Conservation (phyloP, 345 rosid genomes). For the Cardiospermum halicacabum region DNA sequence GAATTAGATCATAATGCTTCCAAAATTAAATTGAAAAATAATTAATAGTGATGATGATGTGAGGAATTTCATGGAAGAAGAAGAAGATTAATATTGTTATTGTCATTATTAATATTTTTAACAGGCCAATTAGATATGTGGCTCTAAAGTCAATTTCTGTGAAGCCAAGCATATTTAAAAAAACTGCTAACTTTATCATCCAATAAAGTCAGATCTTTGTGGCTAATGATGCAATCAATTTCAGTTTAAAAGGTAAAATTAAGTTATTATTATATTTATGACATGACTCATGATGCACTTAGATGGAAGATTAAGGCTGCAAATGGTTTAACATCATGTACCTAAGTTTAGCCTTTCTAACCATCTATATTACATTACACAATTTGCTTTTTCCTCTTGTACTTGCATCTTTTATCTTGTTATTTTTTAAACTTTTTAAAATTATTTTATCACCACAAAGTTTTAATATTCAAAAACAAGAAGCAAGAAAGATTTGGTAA, state of each 20-base stretch:
- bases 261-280: constrained; percentile 15
- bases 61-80: constrained; percentile 14
- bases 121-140: constrained; percentile 15
- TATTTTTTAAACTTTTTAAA: background rate
- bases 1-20: constrained; percentile 22
- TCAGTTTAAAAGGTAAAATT: constrained; percentile 34
- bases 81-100: background rate
- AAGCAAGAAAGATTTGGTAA: too few relatives aligned
- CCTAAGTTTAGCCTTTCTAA: constrained; percentile 24
- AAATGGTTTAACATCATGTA: constrained; percentile 23
- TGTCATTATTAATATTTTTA: background rate
- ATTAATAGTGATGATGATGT: constrained; percentile 18
- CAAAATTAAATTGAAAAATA: constrained; percentile 16
- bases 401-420: background rate
- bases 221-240: constrained; percentile 26
- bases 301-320: constrained; percentile 17
- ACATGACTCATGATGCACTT: constrained; percentile 40
- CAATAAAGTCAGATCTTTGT: constrained; percentile 16
- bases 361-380: background rate
- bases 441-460: background rate
- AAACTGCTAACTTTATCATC: constrained; percentile 19
- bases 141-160: constrained; percentile 28
- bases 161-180: constrained; percentile 11
- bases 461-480: too few relatives aligned
- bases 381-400: background rate